These are phyloP conservation scores for Phytophthora sojae DNA, from an alignment of 352 stramenopile species.

Conservation along the genomic window DNA sequence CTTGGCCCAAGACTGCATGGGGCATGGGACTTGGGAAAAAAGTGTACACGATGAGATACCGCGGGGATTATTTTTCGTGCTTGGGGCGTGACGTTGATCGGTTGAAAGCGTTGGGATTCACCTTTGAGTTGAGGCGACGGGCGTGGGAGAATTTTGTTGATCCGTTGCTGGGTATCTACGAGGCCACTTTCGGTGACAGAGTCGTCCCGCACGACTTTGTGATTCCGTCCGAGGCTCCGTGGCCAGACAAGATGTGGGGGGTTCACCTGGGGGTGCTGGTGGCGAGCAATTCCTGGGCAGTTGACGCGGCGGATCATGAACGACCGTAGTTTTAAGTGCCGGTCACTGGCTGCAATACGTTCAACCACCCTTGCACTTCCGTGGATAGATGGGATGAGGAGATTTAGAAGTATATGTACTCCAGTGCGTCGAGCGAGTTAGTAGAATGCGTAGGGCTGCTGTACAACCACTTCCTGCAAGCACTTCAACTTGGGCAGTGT, in stretches of 20 bases:
- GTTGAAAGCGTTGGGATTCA: slow-evolving; percentile 38
- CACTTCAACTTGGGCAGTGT: not conserved
- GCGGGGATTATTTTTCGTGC: slow-evolving; percentile 34
- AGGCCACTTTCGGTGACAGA: not conserved
- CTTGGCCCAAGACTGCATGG: slow-evolving; percentile 43
- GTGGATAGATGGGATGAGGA: no score
- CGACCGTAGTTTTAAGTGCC: no score
- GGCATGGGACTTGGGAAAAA: slow-evolving; percentile 33
- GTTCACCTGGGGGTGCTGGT: slow-evolving; percentile 2
- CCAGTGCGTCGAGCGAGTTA: no score
- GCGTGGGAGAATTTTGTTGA: slow-evolving; percentile 1
- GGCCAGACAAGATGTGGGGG: slow-evolving; percentile 50
- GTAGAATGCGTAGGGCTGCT: no score
- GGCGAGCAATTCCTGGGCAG: not conserved
- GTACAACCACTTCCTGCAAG: no score
- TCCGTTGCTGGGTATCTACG: not conserved
- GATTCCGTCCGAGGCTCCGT: not conserved
- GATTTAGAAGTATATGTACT: no score
- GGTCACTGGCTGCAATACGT: no score
- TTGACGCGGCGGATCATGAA: no score
- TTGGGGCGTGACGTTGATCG: slow-evolving; percentile 29
- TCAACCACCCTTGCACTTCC: no score
- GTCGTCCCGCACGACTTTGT: slow-evolving; percentile 36
- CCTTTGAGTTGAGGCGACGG: slow-evolving; percentile 4
- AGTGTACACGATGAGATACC: slow-evolving; percentile 26